A percentile compares a stretch with the other conserved stretches of the same genome.
Conservation (phyloP, 2,329 filamentous ascomycete species). For the Thermothelomyces thermophilus region DNA sequence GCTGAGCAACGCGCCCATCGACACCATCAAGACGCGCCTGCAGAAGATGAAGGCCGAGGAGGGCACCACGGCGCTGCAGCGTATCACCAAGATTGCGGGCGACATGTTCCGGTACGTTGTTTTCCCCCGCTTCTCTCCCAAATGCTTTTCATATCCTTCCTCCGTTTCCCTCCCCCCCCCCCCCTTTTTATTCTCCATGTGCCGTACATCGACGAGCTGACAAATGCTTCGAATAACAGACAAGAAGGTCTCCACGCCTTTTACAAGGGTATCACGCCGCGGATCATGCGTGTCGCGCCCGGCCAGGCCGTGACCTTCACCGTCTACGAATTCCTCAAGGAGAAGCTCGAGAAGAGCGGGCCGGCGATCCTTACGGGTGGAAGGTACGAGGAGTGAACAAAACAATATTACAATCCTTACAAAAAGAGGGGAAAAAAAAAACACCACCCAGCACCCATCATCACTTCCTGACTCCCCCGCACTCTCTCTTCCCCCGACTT, state of each 20-base stretch:
- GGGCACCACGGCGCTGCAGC: slow-evolving; percentile 70
- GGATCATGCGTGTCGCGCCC: slow-evolving; percentile 94
- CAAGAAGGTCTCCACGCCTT: slow-evolving; percentile 93
- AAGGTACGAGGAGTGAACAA: slow-evolving; percentile 58
- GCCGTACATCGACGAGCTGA: not conserved
- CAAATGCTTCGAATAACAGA: slow-evolving; percentile 41
- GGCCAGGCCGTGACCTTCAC: slow-evolving; percentile 77
- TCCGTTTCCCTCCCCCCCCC: not conserved
- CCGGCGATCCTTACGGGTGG: slow-evolving; percentile 53
- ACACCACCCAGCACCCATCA: no score
- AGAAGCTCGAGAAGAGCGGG: slow-evolving; percentile 61
- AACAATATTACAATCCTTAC: not conserved
- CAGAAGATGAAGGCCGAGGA: slow-evolving; percentile 81
- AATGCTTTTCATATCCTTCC: no score
- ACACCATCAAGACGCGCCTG: slow-evolving; percentile 96
- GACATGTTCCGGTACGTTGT: slow-evolving; percentile 71
- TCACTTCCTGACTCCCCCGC: not conserved
- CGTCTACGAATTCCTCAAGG: slow-evolving; percentile 72
- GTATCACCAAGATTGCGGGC: slow-evolving; percentile 70
- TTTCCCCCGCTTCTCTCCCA: not conserved
- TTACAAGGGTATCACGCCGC: slow-evolving; percentile 97
- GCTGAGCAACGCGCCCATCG: slow-evolving; percentile 92
- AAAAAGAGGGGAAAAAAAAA: no score
- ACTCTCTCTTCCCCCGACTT: not conserved
- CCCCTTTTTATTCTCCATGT: not conserved